Evolutionary conservation across 2,329 filamentous ascomycete species (phyloP), one percentile per base, ranked within the genome.

Genomic region (Aspergillus terreus): DNA sequence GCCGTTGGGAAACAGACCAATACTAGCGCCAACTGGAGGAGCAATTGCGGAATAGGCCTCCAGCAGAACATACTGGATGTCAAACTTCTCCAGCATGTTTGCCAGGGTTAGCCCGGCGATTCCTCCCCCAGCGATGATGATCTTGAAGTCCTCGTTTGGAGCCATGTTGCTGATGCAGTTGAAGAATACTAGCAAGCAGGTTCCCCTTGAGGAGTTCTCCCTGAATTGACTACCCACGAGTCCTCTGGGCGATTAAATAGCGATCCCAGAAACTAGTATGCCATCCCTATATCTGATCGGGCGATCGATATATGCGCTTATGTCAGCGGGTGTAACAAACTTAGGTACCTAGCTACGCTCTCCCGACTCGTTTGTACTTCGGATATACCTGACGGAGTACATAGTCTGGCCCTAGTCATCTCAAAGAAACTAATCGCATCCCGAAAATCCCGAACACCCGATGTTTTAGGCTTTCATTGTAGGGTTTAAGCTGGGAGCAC

Each of bases 41-140:
- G 49, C 55, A 38, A 61, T 52, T 0, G 70, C 60, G 0, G 54
- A 23, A 44, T 75, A 63, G 0, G 65, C 63, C 53, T 83, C 79
- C 0, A 82, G 68, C 0, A 82, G 51, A 2, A 79, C 51, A 58
- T 76, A 82, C 54, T 81, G 72, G 46, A 82, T 74, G 25, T 60
- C 64, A 35, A 72, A 63, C 38, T 63, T 62, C 49, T 81, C 71
- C 2, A 82, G 71, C 55, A 73, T 71, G 44, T 73, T 71, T 3
- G 78, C 77, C 6, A 80, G 62, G 0, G 72, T 62, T 0, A 80
- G 63, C 9, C 80, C 80, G 3, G 73, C 67, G 7, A 82, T 64
- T 50, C 75, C 71, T 12, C 76, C 79, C 12, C 80, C 79, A 0
- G 66, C 74, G 47, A 82, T 78, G 44, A 81, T 61, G 15, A 79